phyloP scores from a whole-genome alignment of 225 moss, liverwort and hornwort genomes.

The Antitrichia curtipendula region DNA sequence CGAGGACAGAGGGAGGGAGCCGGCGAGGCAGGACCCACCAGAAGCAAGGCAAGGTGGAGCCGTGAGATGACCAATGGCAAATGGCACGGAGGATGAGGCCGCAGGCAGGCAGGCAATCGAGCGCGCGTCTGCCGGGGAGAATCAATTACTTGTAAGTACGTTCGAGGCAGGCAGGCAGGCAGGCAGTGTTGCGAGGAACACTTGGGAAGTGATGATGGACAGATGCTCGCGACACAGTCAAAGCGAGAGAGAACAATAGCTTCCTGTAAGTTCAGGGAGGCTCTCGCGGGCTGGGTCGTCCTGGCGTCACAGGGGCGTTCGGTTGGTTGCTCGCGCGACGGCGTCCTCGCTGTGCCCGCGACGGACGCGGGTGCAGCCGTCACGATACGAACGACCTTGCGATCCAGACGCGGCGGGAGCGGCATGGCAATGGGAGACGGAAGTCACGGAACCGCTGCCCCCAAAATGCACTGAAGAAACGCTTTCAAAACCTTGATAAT shows the following conservation, averaged over 20 bases:
- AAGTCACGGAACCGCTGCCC: not conserved
- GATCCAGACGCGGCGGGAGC: not conserved
- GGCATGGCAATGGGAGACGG: too few relatives aligned
- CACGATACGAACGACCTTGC: not conserved
- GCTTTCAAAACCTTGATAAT: not conserved
- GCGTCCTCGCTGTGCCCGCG: not conserved
- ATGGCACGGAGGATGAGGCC: not conserved
- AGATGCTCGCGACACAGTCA: not conserved
- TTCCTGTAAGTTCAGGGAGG: not conserved
- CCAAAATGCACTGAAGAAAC: not conserved
- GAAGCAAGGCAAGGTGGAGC: not conserved
- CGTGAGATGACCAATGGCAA: not conserved
- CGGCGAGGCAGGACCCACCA: not conserved
- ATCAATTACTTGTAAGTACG: not conserved
- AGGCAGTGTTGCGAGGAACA: not conserved
- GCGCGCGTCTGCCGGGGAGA: not conserved
- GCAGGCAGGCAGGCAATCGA: not conserved
- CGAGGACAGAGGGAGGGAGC: not conserved
- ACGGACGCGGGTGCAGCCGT: not conserved
- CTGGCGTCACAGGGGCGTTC: not conserved
- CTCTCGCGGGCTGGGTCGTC: not conserved
- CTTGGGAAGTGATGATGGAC: not conserved
- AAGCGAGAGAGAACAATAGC: not conserved
- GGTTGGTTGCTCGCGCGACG: not conserved
- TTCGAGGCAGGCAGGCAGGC: not conserved